Conservation (phyloP, 345 rosid species). For the Eucalyptus curtisii region DNA sequence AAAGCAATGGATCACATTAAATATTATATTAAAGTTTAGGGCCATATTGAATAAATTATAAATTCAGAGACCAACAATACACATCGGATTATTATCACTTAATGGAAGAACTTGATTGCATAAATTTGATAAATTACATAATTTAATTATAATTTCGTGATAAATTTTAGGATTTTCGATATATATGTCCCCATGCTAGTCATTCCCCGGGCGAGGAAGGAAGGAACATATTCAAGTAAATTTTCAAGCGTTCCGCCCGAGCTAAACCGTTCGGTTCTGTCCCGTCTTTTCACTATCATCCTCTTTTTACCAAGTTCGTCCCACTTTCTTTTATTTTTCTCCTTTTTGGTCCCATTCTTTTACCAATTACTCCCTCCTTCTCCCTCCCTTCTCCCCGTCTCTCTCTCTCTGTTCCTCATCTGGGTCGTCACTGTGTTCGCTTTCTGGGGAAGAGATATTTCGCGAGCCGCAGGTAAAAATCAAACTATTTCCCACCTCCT, state of each 20-base stretch:
- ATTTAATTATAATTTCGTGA: too few relatives aligned
- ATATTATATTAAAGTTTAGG: too few relatives aligned
- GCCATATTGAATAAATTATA: too few relatives aligned
- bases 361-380: not conserved
- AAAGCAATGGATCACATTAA: too few relatives aligned
- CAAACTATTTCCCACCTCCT: not conserved
- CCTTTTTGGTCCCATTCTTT: not conserved
- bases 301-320: not conserved
- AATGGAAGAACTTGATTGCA: too few relatives aligned
- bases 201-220: not conserved
- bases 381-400: not conserved
- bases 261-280: not conserved
- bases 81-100: too few relatives aligned
- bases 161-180: too few relatives aligned
- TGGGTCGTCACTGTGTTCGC: not conserved
- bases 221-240: not conserved
- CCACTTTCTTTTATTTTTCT: not conserved
- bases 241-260: not conserved
- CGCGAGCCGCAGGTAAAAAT: not conserved
- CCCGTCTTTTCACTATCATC: not conserved
- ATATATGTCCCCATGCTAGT: not conserved
- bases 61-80: too few relatives aligned
- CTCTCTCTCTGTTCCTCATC: not conserved
- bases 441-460: not conserved
- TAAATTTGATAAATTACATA: too few relatives aligned